A percentile compares a stretch with the other conserved stretches of the same genome.
Conservation (phyloP, 2,329 filamentous ascomycete genomes). For the Geoglossum cookeanum region DNA sequence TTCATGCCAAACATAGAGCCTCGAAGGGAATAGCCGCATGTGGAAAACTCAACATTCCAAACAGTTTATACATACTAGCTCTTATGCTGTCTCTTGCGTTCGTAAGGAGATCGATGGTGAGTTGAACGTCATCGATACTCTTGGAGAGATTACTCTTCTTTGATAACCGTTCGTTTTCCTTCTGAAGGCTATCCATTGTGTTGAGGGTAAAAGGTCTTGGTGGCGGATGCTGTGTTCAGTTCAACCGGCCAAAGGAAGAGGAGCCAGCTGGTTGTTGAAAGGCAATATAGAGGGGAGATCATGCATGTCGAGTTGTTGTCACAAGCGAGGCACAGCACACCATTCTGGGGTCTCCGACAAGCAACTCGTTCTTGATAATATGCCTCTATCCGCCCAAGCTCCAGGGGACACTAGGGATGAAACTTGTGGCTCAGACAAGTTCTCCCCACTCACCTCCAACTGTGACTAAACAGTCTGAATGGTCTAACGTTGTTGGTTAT, state of each 20-base stretch:
- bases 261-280: neutral
- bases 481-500: neutral
- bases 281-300: neutral
- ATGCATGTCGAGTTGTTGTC: neutral
- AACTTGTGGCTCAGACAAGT: neutral
- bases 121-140: conserved; percentile 62
- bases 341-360: neutral
- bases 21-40: neutral
- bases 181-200: conserved; percentile 45
- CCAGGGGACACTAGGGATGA: neutral
- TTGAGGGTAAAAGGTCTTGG: neutral
- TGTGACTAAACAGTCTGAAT: neutral
- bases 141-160: conserved; percentile 49
- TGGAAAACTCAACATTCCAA: neutral
- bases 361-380: neutral
- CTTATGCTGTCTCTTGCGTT: conserved; percentile 56
- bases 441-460: neutral
- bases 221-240: no score
- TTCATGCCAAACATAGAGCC: conserved; percentile 10
- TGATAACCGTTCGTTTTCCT: conserved; percentile 54
- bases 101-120: conserved; percentile 58
- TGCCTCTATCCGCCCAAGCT: neutral
- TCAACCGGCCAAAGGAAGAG: neutral
- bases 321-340: neutral
- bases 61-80: conserved; percentile 33